Base-by-base conservation (phyloP, 768 basidiomycete genomes). In the Leccinum uliginosum region DNA sequence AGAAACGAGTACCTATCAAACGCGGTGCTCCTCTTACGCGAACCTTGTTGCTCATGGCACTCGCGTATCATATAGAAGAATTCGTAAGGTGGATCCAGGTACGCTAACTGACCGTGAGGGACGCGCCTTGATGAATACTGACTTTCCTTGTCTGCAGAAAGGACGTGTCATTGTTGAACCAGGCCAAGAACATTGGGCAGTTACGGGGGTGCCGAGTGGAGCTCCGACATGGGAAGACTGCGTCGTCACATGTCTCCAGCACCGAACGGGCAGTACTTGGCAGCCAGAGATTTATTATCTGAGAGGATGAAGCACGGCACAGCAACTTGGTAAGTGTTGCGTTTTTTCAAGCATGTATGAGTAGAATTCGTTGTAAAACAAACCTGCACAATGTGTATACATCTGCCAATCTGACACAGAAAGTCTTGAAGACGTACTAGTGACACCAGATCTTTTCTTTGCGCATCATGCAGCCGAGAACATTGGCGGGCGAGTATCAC, bases 181-280 rank as follows among this genome's bases (percentile, higher is more conserved):
- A 19, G 77, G 75, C 8, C 71, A 73, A 51, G 74, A 77, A 53
- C 55, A 54, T 0, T 81, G 78, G 77, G 40, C 60, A 9, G 58
- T 80, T 67, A 67, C 32, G 48, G 58, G 32, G 61, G 53, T 40
- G 46, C 58, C 10, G 52, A 70, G 44, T 12, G 61, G 49, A 55
- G 30, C 21, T 30, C 50, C 52, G 29, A 68, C 53, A 29, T 69
- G 72, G 52, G 58, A 66, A 29, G 68, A 75, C 38, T 63, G 78
- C 9, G 62, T 75, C 48, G 71, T 82, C 57, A 75, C 75, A 51
- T 65, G 68, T 44, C 54, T 78, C 38, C 60, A 71, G 10, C 78
- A 78, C 55, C 65, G 70, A 50, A 74, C 71, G 11, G 76, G 76
- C n/a, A 69, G 73, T 29, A 65, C 65, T 34, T 80, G 79, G 78